Conservation (phyloP, 495 filamentous ascomycete genomes). For the Podospora sp. region DNA sequence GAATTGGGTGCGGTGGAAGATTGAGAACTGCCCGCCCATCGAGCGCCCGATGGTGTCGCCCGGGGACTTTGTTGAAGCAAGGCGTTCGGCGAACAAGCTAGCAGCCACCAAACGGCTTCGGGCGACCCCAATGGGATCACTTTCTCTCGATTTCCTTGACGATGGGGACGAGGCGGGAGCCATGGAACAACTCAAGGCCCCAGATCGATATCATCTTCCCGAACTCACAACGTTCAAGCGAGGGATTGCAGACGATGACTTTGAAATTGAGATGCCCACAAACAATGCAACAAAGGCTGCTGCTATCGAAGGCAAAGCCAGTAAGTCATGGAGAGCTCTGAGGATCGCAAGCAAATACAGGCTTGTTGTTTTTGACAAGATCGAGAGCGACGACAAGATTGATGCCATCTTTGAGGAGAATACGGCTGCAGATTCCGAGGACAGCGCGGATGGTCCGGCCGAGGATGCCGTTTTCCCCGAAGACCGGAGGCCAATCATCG, state of each 20-base stretch:
- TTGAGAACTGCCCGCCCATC: slow-evolving; percentile 87
- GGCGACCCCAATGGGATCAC: slow-evolving; percentile 65
- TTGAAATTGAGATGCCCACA: slow-evolving; percentile 80
- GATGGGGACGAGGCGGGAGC: slow-evolving; percentile 55
- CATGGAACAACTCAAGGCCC: slow-evolving; percentile 52
- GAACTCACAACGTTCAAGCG: slow-evolving; percentile 52
- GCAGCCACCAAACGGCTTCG: slow-evolving; percentile 69
- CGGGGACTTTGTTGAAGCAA: slow-evolving; percentile 65
- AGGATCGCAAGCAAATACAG: slow-evolving; percentile 73
- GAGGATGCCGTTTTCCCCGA: slow-evolving; percentile 40
- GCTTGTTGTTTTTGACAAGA: slow-evolving; percentile 78
- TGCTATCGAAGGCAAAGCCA: slow-evolving; percentile 69
- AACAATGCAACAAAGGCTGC: slow-evolving; percentile 68
- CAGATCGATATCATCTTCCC: slow-evolving; percentile 48
- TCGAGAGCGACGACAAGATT: slow-evolving; percentile 76
- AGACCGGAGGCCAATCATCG: slow-evolving; percentile 47
- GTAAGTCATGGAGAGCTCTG: slow-evolving; percentile 86
- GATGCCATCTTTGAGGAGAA: slow-evolving; percentile 54
- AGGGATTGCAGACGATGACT: slow-evolving; percentile 68
- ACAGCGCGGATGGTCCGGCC: slow-evolving; percentile 20
- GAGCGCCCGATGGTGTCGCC: slow-evolving; percentile 69
- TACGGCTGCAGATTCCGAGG: slow-evolving; percentile 29
- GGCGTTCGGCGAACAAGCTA: slow-evolving; percentile 61
- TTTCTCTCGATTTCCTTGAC: slow-evolving; percentile 76
- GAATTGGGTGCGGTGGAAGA: slow-evolving; percentile 98